phyloP scores from a whole-genome alignment of 2,329 filamentous ascomycete genomes.

The Colletotrichum graminicola region DNA sequence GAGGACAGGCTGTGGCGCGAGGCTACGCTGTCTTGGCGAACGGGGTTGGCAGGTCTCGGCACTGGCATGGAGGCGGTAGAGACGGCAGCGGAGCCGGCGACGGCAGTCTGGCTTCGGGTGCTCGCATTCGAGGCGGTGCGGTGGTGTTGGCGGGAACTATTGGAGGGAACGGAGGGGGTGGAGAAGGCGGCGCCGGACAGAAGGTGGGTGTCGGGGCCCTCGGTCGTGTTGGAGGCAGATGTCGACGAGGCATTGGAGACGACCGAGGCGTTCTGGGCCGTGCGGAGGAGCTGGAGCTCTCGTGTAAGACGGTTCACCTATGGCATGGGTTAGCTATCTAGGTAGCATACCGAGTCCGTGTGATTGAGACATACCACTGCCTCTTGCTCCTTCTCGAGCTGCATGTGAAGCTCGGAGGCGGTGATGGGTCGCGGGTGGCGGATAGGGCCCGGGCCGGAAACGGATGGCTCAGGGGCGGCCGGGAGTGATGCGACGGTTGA shows the following conservation, averaged over 20 bases:
- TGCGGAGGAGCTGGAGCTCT: constrained; percentile 86
- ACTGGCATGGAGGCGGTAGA: constrained; percentile 59
- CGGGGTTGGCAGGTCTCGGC: constrained; percentile 59
- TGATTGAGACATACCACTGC: constrained; percentile 75
- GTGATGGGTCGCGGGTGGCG: constrained; percentile 90
- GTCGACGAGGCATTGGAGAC: constrained; percentile 75
- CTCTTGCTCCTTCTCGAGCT: constrained; percentile 96
- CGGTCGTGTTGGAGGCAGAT: constrained; percentile 65
- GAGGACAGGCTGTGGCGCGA: constrained; percentile 65
- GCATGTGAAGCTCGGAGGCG: constrained; percentile 86
- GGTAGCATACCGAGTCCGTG: background rate
- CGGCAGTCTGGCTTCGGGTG: constrained; percentile 63
- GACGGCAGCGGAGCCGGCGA: constrained; percentile 53
- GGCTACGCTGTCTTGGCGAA: constrained; percentile 67
- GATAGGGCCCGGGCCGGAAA: constrained; percentile 76
- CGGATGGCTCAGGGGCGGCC: constrained; percentile 51
- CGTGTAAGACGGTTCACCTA: constrained; percentile 94
- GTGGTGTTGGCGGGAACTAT: constrained; percentile 64
- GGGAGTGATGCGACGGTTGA: constrained; percentile 39
- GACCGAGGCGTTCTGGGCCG: constrained; percentile 74
- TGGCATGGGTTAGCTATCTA: constrained; percentile 19
- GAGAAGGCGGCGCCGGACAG: constrained; percentile 70
- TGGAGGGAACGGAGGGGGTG: constrained; percentile 67
- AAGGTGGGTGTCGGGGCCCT: constrained; percentile 63
- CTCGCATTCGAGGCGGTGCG: constrained; percentile 70